Percentiles rank a stretch among this genome's conserved stretches.
phyloP scores from a whole-genome alignment of 345 rosid genomes.

The Dipteronia dyeriana region DNA sequence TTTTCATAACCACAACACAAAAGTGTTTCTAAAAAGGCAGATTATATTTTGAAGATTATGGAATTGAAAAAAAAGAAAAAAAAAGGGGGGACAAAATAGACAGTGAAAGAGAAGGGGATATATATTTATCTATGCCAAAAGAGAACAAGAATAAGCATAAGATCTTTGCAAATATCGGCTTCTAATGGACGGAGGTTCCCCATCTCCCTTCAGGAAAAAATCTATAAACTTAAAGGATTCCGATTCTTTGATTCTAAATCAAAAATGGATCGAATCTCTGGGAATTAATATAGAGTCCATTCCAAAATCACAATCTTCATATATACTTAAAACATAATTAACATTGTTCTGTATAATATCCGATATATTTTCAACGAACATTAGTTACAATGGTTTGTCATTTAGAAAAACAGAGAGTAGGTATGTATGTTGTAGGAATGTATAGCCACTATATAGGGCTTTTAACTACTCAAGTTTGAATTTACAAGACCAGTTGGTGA shows the following conservation, averaged over 20 bases:
- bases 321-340: conserved; percentile 26
- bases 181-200: conserved; percentile 20
- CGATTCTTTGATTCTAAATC: conserved; percentile 31
- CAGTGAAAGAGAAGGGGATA: conserved; percentile 2
- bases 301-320: conserved; percentile 29
- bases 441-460: conserved; percentile 8
- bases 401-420: conserved; percentile 17
- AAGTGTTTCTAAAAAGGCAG: conserved; percentile 24
- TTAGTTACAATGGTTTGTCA: conserved; percentile 31
- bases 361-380: conserved; percentile 10
- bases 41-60: conserved; percentile 25
- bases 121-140: conserved; percentile 19
- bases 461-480: conserved; percentile 32
- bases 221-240: conserved; percentile 28
- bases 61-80: conserved; percentile 12
- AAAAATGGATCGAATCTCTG: conserved; percentile 32
- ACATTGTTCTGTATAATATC: too few species aligned
- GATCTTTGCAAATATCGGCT: conserved; percentile 30
- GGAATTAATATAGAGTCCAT: not conserved
- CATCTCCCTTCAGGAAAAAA: not conserved
- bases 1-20: not conserved
- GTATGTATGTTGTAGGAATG: conserved; percentile 25
- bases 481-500: conserved; percentile 41
- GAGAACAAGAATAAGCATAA: conserved; percentile 42
- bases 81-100: too few species aligned